These are phyloP conservation scores for Xylaria sp. DNA, from an alignment of 2,329 filamentous ascomycete species.

Conservation along the genomic window DNA sequence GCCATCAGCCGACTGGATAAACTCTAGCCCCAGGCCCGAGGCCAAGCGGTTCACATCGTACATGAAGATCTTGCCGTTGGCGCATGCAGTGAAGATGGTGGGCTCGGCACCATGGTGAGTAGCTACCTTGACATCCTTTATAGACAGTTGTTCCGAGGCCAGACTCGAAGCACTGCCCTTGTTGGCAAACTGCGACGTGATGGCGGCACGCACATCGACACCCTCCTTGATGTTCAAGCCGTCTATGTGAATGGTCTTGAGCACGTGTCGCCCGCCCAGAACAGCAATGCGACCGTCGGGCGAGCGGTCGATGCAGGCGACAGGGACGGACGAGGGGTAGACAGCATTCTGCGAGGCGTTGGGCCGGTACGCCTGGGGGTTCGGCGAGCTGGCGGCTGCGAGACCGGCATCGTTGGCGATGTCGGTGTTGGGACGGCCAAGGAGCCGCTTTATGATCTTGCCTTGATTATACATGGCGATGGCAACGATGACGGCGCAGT, in stretches of 20 bases:
- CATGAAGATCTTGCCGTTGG: conserved; percentile 72
- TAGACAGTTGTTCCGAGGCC: conserved; percentile 68
- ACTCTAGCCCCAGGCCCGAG: conserved; percentile 60
- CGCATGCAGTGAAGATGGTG: conserved; percentile 71
- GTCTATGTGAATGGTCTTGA: conserved; percentile 69
- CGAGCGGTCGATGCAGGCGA: conserved; percentile 68
- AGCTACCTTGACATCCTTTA: conserved; percentile 71
- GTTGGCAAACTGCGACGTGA: conserved; percentile 61
- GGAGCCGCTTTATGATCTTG: conserved; percentile 70
- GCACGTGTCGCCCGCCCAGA: conserved; percentile 68
- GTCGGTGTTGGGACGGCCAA: conserved; percentile 64
- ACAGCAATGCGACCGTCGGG: conserved; percentile 67
- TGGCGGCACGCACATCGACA: conserved; percentile 67
- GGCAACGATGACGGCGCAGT: conserved; percentile 43
- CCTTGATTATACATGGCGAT: conserved; percentile 63
- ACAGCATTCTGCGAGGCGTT: conserved; percentile 66
- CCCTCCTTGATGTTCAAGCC: conserved; percentile 65
- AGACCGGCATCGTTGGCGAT: conserved; percentile 58
- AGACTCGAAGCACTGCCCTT: conserved; percentile 55
- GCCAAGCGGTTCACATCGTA: conserved; percentile 68
- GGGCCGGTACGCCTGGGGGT: conserved; percentile 60
- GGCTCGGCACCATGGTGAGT: conserved; percentile 57
- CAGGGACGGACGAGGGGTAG: conserved; percentile 63
- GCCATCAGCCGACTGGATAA: conserved; percentile 69
- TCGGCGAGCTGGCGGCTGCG: conserved; percentile 59